Evolutionary conservation across 768 basidiomycete genomes (phyloP).

Genomic region (Heimioporus sp.): DNA sequence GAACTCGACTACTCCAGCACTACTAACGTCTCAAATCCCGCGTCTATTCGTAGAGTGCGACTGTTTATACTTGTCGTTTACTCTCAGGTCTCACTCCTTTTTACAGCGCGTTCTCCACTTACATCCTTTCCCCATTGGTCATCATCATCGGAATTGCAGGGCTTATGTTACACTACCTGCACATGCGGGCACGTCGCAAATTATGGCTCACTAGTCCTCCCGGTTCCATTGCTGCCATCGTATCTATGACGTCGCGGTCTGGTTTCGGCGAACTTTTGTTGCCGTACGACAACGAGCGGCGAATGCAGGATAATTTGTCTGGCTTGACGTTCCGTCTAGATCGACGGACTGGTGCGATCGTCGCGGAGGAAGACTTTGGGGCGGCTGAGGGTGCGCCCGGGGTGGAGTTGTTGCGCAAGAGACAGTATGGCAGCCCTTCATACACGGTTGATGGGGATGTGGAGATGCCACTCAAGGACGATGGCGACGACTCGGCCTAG

Average conservation of each 20-base stretch:
- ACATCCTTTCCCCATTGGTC: slow-evolving; percentile 47
- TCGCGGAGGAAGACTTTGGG: slow-evolving; percentile 47
- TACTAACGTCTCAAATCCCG: slow-evolving; percentile 40
- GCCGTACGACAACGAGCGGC: slow-evolving; percentile 51
- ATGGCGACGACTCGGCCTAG: too few species aligned
- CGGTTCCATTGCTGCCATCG: slow-evolving; percentile 56
- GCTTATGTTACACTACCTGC: slow-evolving; percentile 45
- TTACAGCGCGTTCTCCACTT: slow-evolving; percentile 50
- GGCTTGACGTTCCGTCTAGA: slow-evolving; percentile 57
- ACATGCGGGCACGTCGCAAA: slow-evolving; percentile 44
- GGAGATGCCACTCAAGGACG: slow-evolving; percentile 1
- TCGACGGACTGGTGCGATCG: slow-evolving; percentile 56
- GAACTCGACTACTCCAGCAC: slow-evolving; percentile 38
- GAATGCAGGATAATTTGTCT: slow-evolving; percentile 46
- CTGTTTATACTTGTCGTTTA: not conserved
- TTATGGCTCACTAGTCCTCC: slow-evolving; percentile 55
- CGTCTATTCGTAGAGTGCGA: slow-evolving; percentile 61
- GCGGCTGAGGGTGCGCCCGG: slow-evolving; percentile 7
- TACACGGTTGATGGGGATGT: slow-evolving; percentile 3
- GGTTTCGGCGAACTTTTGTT: slow-evolving; percentile 61
- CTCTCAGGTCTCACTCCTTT: not conserved
- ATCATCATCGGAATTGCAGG: slow-evolving; percentile 49
- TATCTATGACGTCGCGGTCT: slow-evolving; percentile 57
- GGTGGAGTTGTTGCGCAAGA: slow-evolving; percentile 13
- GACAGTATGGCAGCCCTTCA: slow-evolving; percentile 1